phyloP scores from a whole-genome alignment of 306 rosid species.

The Ormosia emarginata region DNA sequence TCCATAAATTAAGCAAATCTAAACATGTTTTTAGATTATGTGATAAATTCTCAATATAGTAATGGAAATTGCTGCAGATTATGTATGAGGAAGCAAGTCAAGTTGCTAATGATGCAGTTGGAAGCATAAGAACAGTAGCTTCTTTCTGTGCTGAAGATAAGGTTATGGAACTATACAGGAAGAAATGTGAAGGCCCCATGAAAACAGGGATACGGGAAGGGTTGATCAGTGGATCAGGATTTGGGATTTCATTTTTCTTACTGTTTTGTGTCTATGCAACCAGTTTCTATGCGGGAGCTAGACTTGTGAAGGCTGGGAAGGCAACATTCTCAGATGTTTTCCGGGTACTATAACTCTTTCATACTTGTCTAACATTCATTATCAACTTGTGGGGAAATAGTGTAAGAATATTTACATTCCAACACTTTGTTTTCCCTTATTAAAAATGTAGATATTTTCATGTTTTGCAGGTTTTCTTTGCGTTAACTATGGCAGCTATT shows the following conservation, averaged over 20 bases:
- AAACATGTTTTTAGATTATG: neutral
- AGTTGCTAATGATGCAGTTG: constrained; percentile 88
- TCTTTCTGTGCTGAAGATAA: constrained; percentile 89
- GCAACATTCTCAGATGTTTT: constrained; percentile 60
- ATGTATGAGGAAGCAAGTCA: constrained; percentile 93
- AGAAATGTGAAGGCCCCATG: constrained; percentile 82
- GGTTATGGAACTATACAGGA: constrained; percentile 74
- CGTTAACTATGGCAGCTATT: constrained; percentile 76
- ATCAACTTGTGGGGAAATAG: neutral
- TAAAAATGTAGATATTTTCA: neutral
- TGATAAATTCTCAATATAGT: neutral
- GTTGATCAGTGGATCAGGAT: constrained; percentile 79
- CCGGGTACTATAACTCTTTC: constrained; percentile 35
- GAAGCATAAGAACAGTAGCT: constrained; percentile 86
- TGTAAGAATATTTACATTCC: neutral
- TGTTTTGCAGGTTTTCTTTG: constrained; percentile 72
- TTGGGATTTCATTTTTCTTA: constrained; percentile 68
- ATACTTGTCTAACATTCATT: neutral
- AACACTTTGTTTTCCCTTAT: neutral
- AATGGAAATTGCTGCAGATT: constrained; percentile 41
- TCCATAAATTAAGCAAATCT: no score
- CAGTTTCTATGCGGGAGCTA: constrained; percentile 81
- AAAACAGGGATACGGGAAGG: constrained; percentile 70
- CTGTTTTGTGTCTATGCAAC: constrained; percentile 65
- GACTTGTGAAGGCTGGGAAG: constrained; percentile 47